phyloP scores from a whole-genome alignment of 345 rosid genomes.

The Salix koriyanagi region DNA sequence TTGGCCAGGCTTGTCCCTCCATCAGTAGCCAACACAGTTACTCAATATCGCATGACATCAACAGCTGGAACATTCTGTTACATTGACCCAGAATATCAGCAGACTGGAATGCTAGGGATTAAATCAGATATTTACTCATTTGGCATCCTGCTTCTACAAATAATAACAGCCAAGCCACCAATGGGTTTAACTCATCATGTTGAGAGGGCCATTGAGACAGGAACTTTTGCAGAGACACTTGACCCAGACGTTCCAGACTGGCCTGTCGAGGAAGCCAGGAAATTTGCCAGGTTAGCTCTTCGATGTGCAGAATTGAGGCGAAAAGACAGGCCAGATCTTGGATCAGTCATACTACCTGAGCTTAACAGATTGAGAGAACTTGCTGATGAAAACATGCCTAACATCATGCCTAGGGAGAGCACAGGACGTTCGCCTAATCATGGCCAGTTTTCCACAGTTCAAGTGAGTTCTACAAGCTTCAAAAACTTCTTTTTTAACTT shows the following conservation, averaged over 20 bases:
- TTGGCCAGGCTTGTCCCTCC: slow-evolving; percentile 93
- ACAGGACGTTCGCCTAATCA: slow-evolving; percentile 23
- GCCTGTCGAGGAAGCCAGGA: slow-evolving; percentile 66
- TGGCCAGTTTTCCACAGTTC: slow-evolving; percentile 29
- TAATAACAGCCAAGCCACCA: slow-evolving; percentile 77
- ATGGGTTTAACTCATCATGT: slow-evolving; percentile 80
- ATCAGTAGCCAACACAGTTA: slow-evolving; percentile 51
- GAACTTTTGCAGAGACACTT: slow-evolving; percentile 44
- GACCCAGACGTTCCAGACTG: slow-evolving; percentile 66
- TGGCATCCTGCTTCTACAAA: slow-evolving; percentile 75
- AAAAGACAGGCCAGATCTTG: slow-evolving; percentile 89
- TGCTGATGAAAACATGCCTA: slow-evolving; percentile 50
- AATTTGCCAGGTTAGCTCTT: slow-evolving; percentile 57
- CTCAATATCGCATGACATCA: slow-evolving; percentile 84
- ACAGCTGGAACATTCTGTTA: slow-evolving; percentile 94
- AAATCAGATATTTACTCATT: slow-evolving; percentile 84
- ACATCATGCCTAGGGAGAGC: slow-evolving; percentile 11
- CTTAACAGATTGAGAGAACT: slow-evolving; percentile 60
- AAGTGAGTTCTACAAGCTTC: slow-evolving; percentile 24
- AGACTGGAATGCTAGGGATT: slow-evolving; percentile 80
- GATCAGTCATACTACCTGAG: slow-evolving; percentile 54
- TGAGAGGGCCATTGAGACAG: slow-evolving; percentile 54
- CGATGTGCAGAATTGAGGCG: slow-evolving; percentile 71
- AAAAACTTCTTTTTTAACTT: not conserved
- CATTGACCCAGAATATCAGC: slow-evolving; percentile 93